Conservation (phyloP, 2,329 filamentous ascomycete genomes). For the Calonectria hawksworthii region DNA sequence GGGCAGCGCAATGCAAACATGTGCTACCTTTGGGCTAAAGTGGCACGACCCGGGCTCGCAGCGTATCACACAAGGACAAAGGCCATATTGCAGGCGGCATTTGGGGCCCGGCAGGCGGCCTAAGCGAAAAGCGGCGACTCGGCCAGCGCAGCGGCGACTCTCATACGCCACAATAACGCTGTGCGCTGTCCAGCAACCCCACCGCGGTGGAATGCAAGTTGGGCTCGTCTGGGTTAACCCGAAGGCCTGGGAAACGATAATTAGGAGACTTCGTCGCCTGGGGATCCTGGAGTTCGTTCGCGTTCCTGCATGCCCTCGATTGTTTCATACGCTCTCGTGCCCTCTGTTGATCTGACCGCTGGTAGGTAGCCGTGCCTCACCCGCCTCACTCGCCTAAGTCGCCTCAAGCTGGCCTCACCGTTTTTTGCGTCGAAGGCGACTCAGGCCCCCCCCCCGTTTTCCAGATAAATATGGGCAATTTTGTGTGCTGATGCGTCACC, state of each 20-base stretch:
- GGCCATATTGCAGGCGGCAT: not conserved
- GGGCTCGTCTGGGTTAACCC: not conserved
- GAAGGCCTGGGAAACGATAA: not conserved
- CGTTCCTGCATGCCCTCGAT: slow-evolving; percentile 9
- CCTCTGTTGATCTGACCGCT: not conserved
- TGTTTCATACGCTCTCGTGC: slow-evolving; percentile 12
- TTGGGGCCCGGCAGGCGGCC: not conserved
- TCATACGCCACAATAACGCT: slow-evolving; percentile 8
- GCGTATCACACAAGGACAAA: not conserved
- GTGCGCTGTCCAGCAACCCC: slow-evolving; percentile 13
- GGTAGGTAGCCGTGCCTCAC: slow-evolving; percentile 5
- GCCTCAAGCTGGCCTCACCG: slow-evolving; percentile 9
- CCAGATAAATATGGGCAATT: not conserved
- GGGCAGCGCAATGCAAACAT: not conserved
- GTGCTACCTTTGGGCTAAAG: not conserved
- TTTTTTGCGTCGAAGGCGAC: not conserved
- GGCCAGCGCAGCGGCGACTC: not conserved
- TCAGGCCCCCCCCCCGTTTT: not conserved
- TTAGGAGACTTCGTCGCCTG: not conserved
- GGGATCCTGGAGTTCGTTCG: not conserved
- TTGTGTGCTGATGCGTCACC: not conserved
- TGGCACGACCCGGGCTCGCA: not conserved
- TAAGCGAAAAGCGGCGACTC: slow-evolving; percentile 11
- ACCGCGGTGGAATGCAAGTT: not conserved
- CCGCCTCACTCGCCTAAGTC: slow-evolving; percentile 8